phyloP scores from a whole-genome alignment of 108 stramenopile species.

The Nitzschia putrida region DNA sequence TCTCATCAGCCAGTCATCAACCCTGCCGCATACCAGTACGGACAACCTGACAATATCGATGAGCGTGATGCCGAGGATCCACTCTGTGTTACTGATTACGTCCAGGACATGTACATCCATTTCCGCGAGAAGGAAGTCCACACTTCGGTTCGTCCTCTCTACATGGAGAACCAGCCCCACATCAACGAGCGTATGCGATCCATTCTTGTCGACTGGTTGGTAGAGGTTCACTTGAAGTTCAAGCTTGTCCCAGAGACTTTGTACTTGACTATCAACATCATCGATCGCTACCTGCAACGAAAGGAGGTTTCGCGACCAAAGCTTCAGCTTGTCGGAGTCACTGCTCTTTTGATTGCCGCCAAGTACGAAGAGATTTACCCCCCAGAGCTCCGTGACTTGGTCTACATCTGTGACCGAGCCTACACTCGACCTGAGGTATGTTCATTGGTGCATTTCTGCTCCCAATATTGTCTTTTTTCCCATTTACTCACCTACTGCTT shows the following conservation, averaged over 20 bases:
- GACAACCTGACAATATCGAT: conserved; percentile 91
- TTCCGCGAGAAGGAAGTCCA: conserved; percentile 81
- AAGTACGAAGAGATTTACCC: conserved; percentile 99
- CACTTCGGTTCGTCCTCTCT: conserved; percentile 76
- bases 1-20: conserved; percentile 24
- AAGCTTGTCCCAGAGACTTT: conserved; percentile 88
- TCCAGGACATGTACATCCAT: conserved; percentile 93
- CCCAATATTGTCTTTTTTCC: background rate
- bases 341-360: conserved; percentile 94
- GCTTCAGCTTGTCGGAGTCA: conserved; percentile 96
- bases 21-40: conserved; percentile 68
- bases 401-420: conserved; percentile 94
- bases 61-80: conserved; percentile 92
- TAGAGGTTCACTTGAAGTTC: conserved; percentile 94
- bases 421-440: conserved; percentile 55
- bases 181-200: conserved; percentile 93
- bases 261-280: conserved; percentile 85
- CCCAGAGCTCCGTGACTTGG: conserved; percentile 96
- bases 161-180: conserved; percentile 63
- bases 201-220: conserved; percentile 95
- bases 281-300: conserved; percentile 82
- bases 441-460: background rate
- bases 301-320: conserved; percentile 81
- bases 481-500: background rate
- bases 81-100: conserved; percentile 91